Evolutionary conservation across 371 early-diverging fungal genomes (phyloP), one percentile per base, ranked within the genome.

Genomic region (Mucor mucedo): DNA sequence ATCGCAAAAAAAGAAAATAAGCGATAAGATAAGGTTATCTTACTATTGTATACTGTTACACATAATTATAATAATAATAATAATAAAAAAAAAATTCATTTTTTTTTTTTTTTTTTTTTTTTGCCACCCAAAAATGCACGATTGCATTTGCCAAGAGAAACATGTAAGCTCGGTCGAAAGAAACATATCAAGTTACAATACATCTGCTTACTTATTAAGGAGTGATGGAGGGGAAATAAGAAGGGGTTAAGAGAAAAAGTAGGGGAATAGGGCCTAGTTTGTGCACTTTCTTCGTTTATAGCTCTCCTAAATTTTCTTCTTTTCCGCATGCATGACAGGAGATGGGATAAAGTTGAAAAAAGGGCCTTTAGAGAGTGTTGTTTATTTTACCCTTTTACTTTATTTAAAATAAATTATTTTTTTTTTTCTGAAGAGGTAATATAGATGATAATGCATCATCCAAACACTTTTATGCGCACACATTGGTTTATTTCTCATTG

Each of bases 61-160:
- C 48, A 42, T 11, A 42, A 42, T n/a, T 21, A 21, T 21, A 21
- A 21, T 21, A 21, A 21, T 21, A 21, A 21, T 21, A 21, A 21
- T 21, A 21, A 21, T 21, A 21, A 21, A 0, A 21, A 21, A 21
- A 42, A 14, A 42, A 10, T 14, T 5, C 11, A 48, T 2, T 9
- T 28, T 48, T 2, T 28, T 48, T 48, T 48, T 16, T 4, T 48
- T 48, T 48, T 48, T 48, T 48, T 28, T 28, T 48, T 28, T 48
- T 48, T 48, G 48, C 48, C 48, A 48, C 48, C 48, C 27, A 16
- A 9, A 21, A 48, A 48, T 48, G 48, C 48, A 48, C 48, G 28
- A 48, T 48, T 48, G 48, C 48, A 21, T 48, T 48, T 48, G 48
- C 48, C 48, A 48, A 48, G 48, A 28, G 29, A 48, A 48, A 5